A percentile compares a stretch with the other conserved stretches of the same genome.
Evolutionary conservation across 768 basidiomycete genomes (phyloP).

Genomic region (Leucosporidium yakuticum): DNA sequence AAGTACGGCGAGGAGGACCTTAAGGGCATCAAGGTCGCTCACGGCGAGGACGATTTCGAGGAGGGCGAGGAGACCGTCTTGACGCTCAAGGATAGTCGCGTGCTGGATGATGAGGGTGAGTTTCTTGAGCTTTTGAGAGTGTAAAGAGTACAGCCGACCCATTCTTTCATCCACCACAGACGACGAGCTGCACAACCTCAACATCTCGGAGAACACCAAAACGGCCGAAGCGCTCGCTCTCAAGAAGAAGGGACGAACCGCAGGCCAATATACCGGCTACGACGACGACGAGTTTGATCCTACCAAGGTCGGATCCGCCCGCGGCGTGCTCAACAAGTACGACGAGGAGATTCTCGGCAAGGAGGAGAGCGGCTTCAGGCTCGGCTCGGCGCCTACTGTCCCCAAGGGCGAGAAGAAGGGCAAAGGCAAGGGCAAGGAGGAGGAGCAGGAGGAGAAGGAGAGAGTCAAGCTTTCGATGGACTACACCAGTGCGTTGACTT

Average conservation of each 20-base stretch:
- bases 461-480: constrained; percentile 59
- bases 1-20: constrained; percentile 54
- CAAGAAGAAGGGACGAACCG: constrained; percentile 68
- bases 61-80: constrained; percentile 94
- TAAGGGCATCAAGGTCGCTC: constrained; percentile 87
- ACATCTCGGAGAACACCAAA: constrained; percentile 82
- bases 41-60: constrained; percentile 83
- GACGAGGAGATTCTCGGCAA: constrained; percentile 80
- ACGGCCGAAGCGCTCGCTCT: constrained; percentile 70
- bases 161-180: constrained; percentile 51
- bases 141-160: constrained; percentile 8
- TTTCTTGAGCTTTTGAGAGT: not conserved
- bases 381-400: constrained; percentile 55
- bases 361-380: constrained; percentile 71
- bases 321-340: constrained; percentile 77
- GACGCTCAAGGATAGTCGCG: constrained; percentile 90
- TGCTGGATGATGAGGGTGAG: constrained; percentile 88
- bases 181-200: constrained; percentile 94
- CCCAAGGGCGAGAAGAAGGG: constrained; percentile 15
- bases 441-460: constrained; percentile 19
- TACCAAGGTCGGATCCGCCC: constrained; percentile 53
- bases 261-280: constrained; percentile 77
- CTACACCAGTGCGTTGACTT: constrained; percentile 66
- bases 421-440: constrained; percentile 7
- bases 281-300: constrained; percentile 91